Evolutionary conservation across 176 grass and related monocot species (phyloP), one percentile per base, ranked within the genome.

Genomic region (Bonia amplexicaulis): DNA sequence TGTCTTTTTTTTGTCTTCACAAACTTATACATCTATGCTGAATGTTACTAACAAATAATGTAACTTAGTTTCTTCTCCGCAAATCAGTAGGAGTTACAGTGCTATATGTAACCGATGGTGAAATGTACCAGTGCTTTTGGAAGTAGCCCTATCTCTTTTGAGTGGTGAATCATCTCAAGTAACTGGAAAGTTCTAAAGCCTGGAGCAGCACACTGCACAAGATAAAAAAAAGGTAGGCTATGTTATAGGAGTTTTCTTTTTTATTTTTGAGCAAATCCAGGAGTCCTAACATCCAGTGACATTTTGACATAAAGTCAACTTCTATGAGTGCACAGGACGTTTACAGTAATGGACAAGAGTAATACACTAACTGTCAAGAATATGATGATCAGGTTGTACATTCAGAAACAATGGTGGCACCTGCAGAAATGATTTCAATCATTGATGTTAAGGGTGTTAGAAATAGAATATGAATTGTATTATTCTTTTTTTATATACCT

Each of bases 141-240:
- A 77, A 94, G 90, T 88, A 78, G 12, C 7, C 96, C 91, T 83
- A 66, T 58, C 79, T 89, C 72, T 69, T 68, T 87, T 87, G 83
- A 90, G 72, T 87, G 84, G 66, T 95, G 88, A 72, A 98, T 98
- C 82, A 95, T 98, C 88, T 98, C 93, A 76, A 98, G 96, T 53
- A 98, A 80, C 79, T 95, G 93, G 74, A 98, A 95, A 37, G 96
- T 98, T 87, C 95, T 98, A 49, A 93, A 98, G 31, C 96, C 93
- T 69, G 96, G 96, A 78, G 96, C 88, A 74, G 91, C 96, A 90
- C 96, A 98, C 96, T 98, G 81, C 72, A 87, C 9, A 90, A 73
- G 59, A 80, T 64, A 41, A 2, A 29, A 80, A 84, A 44, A n/a
- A n/a, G 58, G 25, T 40, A 80, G 75, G 16, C 37, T 57, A 29